These are phyloP conservation scores for Cryphonectria parasitica DNA, from an alignment of 2,329 filamentous ascomycete species.

Conservation along the genomic window DNA sequence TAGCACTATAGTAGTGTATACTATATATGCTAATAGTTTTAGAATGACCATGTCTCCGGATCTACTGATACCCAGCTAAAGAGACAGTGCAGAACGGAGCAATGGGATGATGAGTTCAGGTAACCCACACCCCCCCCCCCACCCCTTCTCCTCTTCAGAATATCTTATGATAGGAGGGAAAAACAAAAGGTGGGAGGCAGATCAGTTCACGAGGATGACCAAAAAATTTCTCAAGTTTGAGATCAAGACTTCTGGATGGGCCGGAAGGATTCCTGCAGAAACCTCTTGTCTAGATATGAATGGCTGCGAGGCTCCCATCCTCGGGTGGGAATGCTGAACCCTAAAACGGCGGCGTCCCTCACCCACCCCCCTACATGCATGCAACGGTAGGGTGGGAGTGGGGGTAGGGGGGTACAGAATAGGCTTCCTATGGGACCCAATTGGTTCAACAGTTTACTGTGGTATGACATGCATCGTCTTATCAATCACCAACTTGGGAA, in stretches of 20 bases:
- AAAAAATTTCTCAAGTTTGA: neutral
- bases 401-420: neutral
- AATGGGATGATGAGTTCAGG: neutral
- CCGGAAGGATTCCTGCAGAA: conserved; percentile 19
- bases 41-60: neutral
- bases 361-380: conserved; percentile 5
- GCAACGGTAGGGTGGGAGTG: conserved; percentile 2
- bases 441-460: conserved; percentile 14
- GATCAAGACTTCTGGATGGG: conserved; percentile 6
- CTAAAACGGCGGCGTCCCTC: conserved; percentile 18
- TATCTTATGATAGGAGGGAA: conserved; percentile 15
- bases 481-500: conserved; percentile 24
- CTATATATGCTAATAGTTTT: neutral
- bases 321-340: conserved; percentile 5
- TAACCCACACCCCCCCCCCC: neutral
- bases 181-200: conserved; percentile 6
- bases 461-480: conserved; percentile 22
- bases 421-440: conserved; percentile 18
- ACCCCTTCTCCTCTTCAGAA: neutral
- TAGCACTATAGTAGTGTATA: too few relatives aligned
- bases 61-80: neutral
- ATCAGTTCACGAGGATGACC: neutral
- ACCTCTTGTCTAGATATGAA: conserved; percentile 15
- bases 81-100: neutral
- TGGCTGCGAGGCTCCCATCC: conserved; percentile 24